phyloP scores from a whole-genome alignment of 345 rosid species.

The Eucalyptus tenuipes region DNA sequence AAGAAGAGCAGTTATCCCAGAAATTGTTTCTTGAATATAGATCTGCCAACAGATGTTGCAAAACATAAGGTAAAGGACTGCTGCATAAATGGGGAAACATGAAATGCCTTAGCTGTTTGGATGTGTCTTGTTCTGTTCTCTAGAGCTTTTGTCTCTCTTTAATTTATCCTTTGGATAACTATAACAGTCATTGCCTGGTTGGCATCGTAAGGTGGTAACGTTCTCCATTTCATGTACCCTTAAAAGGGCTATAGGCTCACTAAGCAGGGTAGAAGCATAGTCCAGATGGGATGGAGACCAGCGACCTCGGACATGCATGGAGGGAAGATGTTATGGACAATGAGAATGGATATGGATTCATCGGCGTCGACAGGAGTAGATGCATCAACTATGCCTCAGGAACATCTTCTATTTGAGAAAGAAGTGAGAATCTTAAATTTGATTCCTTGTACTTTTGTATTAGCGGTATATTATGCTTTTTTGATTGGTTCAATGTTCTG shows the following conservation, averaged over 20 bases:
- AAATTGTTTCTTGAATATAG: conserved; percentile 66
- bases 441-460: neutral
- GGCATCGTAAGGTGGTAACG: neutral
- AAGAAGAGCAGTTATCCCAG: conserved; percentile 45
- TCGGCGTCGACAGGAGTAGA: conserved; percentile 17
- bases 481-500: neutral
- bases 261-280: conserved; percentile 62
- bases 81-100: neutral
- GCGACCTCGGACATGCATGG: conserved; percentile 23
- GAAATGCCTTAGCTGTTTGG: neutral
- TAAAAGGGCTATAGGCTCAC: conserved; percentile 77
- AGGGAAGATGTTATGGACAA: conserved; percentile 67
- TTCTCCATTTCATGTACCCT: neutral
- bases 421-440: conserved; percentile 23
- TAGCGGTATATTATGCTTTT: neutral
- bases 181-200: neutral
- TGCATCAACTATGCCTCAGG: conserved; percentile 15
- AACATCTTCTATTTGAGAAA: conserved; percentile 48
- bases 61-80: conserved; percentile 56
- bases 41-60: conserved; percentile 61
- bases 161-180: neutral
- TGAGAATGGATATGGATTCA: conserved; percentile 67
- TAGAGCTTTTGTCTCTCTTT: neutral
- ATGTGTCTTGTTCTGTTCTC: neutral
- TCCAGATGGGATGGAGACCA: conserved; percentile 73